Evolutionary conservation across 805 yeast species (phyloP).

Genomic region (Lipomyces orientalis): DNA sequence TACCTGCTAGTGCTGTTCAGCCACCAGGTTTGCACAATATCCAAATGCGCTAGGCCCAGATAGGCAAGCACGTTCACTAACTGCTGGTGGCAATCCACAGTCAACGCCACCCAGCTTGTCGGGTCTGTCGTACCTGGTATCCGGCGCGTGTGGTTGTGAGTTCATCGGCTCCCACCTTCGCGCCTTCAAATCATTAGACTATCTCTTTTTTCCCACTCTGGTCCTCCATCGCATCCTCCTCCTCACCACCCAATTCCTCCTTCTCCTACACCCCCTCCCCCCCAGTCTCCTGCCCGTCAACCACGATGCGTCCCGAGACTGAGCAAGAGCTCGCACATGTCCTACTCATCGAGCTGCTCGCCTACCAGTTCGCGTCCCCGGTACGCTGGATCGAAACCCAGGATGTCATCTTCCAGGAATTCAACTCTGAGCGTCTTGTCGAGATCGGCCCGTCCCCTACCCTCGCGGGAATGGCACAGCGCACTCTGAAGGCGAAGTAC

Average conservation of each 20-base stretch:
- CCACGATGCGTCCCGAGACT: slow-evolving; percentile 83
- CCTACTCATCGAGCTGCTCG: slow-evolving; percentile 90
- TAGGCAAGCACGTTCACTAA: background rate
- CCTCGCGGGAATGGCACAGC: slow-evolving; percentile 96
- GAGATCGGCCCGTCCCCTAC: slow-evolving; percentile 99
- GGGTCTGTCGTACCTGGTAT: too few relatives aligned
- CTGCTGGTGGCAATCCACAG: background rate
- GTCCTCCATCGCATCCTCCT: slow-evolving; percentile 7
- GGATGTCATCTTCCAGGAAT: slow-evolving; percentile 92
- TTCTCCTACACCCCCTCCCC: too few relatives aligned
- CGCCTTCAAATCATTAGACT: background rate
- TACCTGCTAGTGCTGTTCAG: background rate
- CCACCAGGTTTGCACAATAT: background rate
- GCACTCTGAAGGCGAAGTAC: slow-evolving; percentile 93
- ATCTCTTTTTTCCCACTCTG: slow-evolving; percentile 6
- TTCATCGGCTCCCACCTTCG: background rate
- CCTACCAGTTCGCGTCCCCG: slow-evolving; percentile 98
- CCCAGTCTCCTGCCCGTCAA: background rate
- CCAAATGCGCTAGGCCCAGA: background rate
- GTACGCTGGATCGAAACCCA: slow-evolving; percentile 99
- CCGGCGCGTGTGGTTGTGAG: background rate
- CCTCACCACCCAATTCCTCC: slow-evolving; percentile 6
- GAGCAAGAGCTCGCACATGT: slow-evolving; percentile 98
- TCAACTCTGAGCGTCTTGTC: slow-evolving; percentile 95
- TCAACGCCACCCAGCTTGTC: background rate